Evolutionary conservation across 495 filamentous ascomycete species (phyloP).

Genomic region (Eremomyces bilateralis): DNA sequence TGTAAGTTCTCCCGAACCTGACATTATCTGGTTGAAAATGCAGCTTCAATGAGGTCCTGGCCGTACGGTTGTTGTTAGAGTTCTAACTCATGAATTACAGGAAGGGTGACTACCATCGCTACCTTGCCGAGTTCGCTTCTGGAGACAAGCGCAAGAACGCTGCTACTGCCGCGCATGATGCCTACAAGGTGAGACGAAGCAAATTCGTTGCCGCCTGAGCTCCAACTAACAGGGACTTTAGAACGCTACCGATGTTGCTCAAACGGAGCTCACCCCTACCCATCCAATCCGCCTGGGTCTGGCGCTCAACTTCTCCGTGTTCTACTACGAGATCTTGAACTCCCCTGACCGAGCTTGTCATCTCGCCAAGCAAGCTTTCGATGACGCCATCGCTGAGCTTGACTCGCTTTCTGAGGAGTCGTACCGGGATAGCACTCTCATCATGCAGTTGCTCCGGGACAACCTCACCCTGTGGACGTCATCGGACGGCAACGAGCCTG

Average conservation of each 20-base stretch:
- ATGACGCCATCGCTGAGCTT: constrained; percentile 98
- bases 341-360: constrained; percentile 97
- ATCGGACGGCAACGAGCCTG: constrained; percentile 70
- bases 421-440: constrained; percentile 98
- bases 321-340: constrained; percentile 99
- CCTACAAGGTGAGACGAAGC: constrained; percentile 49
- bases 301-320: constrained; percentile 98
- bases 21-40: too few species aligned
- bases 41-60: too few species aligned
- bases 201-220: neutral
- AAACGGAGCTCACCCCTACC: constrained; percentile 92
- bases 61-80: too few species aligned
- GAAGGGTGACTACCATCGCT: constrained; percentile 99
- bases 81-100: constrained; percentile 34
- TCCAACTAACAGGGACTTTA: constrained; percentile 4
- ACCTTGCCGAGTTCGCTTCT: constrained; percentile 93
- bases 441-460: constrained; percentile 99
- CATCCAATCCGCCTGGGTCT: constrained; percentile 98
- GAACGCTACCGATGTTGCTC: constrained; percentile 90
- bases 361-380: constrained; percentile 97
- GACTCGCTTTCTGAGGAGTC: constrained; percentile 97
- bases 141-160: constrained; percentile 96
- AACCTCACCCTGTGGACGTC: constrained; percentile 99
- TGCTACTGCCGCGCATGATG: constrained; percentile 84
- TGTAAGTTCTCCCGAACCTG: constrained; percentile 37